Percentiles rank a stretch among this genome's conserved stretches.
Evolutionary conservation across 352 stramenopile species (phyloP).

Genomic region (Globisporangium cystogenes): DNA sequence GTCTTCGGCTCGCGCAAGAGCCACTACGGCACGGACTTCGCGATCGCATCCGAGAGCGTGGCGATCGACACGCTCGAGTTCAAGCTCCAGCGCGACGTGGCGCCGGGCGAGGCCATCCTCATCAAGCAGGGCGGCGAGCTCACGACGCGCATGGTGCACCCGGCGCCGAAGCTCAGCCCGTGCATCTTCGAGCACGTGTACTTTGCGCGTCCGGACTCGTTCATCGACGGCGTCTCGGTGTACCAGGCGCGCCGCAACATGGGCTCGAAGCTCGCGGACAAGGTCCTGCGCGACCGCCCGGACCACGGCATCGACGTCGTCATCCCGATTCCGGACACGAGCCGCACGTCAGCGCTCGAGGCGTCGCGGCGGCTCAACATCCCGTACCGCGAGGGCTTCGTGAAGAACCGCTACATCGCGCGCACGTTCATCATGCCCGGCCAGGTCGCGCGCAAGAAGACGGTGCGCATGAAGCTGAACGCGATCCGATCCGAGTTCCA

Average conservation of each 20-base stretch:
- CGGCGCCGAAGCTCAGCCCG: conserved; percentile 71
- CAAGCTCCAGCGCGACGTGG: conserved; percentile 93
- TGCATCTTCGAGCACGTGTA: conserved; percentile 99
- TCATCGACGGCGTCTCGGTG: conserved; percentile 98
- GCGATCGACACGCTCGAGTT: conserved; percentile 98
- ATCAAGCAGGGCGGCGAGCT: conserved; percentile 88
- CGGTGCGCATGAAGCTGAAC: conserved; percentile 98
- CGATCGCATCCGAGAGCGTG: conserved; percentile 96
- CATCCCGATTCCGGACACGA: conserved; percentile 99
- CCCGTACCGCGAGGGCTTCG: conserved; percentile 97
- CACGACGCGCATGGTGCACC: conserved; percentile 80
- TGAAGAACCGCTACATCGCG: conserved; percentile 99
- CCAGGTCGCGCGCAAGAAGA: conserved; percentile 94
- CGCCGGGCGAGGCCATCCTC: conserved; percentile 95
- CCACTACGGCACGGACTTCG: conserved; percentile 89
- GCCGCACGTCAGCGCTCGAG: conserved; percentile 94
- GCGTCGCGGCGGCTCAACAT: conserved; percentile 78
- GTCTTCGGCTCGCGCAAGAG: conserved; percentile 90
- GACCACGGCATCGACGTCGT: conserved; percentile 97
- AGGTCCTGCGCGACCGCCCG: conserved; percentile 89
- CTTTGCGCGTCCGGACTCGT: conserved; percentile 98
- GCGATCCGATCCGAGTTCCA: conserved; percentile 91
- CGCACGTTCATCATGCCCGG: conserved; percentile 99
- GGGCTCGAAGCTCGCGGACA: conserved; percentile 96
- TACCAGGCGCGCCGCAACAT: conserved; percentile 98